These are phyloP conservation scores for Coemansia sp. DNA, from an alignment of 192 early-diverging fungal genomes.

Conservation along the genomic window DNA sequence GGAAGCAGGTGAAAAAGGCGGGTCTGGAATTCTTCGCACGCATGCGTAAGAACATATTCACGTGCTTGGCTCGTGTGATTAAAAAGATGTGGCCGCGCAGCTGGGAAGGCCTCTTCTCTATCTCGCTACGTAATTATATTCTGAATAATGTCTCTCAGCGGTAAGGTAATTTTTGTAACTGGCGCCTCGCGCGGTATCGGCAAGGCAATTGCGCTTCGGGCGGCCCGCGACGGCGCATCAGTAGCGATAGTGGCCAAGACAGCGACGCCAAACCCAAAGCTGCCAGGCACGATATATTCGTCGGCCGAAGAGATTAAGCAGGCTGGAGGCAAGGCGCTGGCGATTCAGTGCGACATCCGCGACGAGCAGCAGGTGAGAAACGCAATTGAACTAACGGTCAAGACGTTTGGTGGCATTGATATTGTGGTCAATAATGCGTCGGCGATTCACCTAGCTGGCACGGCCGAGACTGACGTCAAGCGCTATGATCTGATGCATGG, in stretches of 20 bases:
- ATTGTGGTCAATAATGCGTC: conserved; percentile 82
- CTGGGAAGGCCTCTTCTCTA: not conserved
- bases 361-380: conserved; percentile 70
- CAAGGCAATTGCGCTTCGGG: conserved; percentile 69
- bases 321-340: conserved; percentile 73
- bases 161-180: conserved; percentile 59
- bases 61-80: not conserved
- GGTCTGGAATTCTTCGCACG: too few species aligned
- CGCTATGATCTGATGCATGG: conserved; percentile 75
- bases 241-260: conserved; percentile 79
- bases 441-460: conserved; percentile 69
- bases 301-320: conserved; percentile 72
- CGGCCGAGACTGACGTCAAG: conserved; percentile 58
- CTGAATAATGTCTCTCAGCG: conserved; percentile 51
- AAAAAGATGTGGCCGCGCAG: not conserved
- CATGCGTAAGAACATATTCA: not conserved
- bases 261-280: conserved; percentile 65
- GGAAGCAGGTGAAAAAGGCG: not conserved
- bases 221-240: conserved; percentile 66
- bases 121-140: not conserved
- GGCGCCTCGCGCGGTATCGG: conserved; percentile 77
- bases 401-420: conserved; percentile 76
- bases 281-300: conserved; percentile 82
- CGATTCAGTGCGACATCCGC: conserved; percentile 82
- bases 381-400: conserved; percentile 67